Conservation (phyloP, 257 asterid species). For the Solanum arcanum region DNA sequence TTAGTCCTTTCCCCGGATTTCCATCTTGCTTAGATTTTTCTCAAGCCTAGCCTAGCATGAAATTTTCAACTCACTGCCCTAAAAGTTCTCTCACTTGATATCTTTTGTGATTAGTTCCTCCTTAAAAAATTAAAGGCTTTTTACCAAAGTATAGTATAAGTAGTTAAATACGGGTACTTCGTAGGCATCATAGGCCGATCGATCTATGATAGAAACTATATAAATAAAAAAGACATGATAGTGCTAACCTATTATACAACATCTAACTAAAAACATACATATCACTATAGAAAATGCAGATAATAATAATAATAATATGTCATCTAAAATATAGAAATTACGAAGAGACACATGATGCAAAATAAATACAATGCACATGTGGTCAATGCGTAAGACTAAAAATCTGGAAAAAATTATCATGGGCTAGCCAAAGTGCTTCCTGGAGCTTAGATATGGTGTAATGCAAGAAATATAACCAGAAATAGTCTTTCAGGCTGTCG, state of each 20-base stretch:
- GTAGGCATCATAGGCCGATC: not conserved
- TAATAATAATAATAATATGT: too few species aligned
- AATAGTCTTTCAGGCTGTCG: not conserved
- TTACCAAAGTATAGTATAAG: not conserved
- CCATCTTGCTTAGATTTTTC: not conserved
- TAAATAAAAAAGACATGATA: not conserved
- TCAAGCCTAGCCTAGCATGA: not conserved
- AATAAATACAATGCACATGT: not conserved
- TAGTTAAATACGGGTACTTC: not conserved
- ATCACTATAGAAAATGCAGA: not conserved
- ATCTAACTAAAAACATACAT: not conserved
- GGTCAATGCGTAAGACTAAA: not conserved
- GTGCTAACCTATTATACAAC: not conserved
- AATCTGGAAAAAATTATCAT: not conserved
- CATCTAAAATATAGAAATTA: not conserved
- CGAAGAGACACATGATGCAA: not conserved
- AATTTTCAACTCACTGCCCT: not conserved
- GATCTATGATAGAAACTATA: not conserved
- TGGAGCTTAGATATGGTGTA: not conserved
- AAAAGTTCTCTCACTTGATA: not conserved
- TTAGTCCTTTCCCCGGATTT: not conserved
- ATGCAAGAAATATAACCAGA: not conserved
- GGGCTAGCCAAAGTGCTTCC: not conserved
- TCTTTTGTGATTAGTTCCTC: not conserved
- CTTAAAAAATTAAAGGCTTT: not conserved